Evolutionary conservation across 306 rosid species (phyloP).

Genomic region (Vigna angularis): DNA sequence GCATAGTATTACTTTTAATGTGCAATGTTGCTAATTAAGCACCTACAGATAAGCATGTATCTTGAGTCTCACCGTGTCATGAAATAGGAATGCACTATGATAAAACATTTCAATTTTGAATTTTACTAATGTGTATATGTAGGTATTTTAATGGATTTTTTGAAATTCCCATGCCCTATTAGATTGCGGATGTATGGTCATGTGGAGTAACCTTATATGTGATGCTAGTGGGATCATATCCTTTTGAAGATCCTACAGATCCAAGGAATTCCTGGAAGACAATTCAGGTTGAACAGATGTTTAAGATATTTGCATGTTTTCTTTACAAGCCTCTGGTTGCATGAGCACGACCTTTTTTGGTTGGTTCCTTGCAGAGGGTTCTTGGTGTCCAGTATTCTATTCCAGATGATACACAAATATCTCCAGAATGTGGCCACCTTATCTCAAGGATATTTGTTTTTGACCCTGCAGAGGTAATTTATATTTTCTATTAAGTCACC

Average conservation of each 20-base stretch:
- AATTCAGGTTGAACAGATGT: constrained; percentile 61
- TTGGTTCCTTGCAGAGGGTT: constrained; percentile 66
- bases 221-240: constrained; percentile 89
- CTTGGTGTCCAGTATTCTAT: constrained; percentile 83
- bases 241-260: constrained; percentile 78
- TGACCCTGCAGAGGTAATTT: constrained; percentile 76
- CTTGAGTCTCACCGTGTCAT: not conserved
- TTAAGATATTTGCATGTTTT: constrained; percentile 2
- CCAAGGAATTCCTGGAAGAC: constrained; percentile 70
- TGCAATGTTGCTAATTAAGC: not conserved
- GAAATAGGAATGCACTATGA: not conserved
- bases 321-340: constrained; percentile 6
- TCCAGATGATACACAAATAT: constrained; percentile 77
- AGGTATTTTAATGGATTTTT: not conserved
- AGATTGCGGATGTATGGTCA: constrained; percentile 98
- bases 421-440: constrained; percentile 73
- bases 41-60: not conserved
- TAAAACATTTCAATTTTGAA: not conserved
- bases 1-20: not conserved
- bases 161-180: not conserved
- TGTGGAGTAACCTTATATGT: constrained; percentile 96
- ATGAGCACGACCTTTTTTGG: not conserved
- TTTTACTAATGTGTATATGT: not conserved
- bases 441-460: constrained; percentile 84
- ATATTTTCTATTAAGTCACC: not conserved